A percentile compares a stretch with the other conserved stretches of the same genome.
Conservation (phyloP, 495 filamentous ascomycete species). For the Podospora australis region DNA sequence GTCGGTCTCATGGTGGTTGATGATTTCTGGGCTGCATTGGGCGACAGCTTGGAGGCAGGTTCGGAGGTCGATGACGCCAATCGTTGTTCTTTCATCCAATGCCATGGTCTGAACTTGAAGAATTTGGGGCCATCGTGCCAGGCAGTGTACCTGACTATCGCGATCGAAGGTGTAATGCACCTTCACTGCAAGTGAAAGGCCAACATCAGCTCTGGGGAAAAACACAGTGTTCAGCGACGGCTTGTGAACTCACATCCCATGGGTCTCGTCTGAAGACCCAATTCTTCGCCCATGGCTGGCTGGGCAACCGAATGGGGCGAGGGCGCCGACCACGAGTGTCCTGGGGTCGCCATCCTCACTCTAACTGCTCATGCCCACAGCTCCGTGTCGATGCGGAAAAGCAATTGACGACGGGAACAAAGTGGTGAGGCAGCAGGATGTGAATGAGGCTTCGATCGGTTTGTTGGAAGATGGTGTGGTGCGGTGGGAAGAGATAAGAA, state of each 20-base stretch:
- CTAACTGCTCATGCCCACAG: slow-evolving; percentile 6
- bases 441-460: no score
- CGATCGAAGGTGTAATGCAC: slow-evolving; percentile 95
- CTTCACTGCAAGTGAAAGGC: slow-evolving; percentile 57
- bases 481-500: slow-evolving; percentile 2
- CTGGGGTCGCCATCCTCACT: slow-evolving; percentile 19
- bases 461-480: slow-evolving; percentile 4
- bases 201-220: slow-evolving; percentile 19
- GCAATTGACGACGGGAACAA: slow-evolving; percentile 12
- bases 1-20: slow-evolving; percentile 76
- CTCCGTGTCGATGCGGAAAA: slow-evolving; percentile 8
- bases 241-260: slow-evolving; percentile 51
- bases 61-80: slow-evolving; percentile 86
- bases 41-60: slow-evolving; percentile 84
- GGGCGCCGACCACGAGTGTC: slow-evolving; percentile 21
- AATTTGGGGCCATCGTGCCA: slow-evolving; percentile 80
- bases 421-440: not conserved
- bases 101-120: slow-evolving; percentile 72
- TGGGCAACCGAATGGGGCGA: slow-evolving; percentile 19
- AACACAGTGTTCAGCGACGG: no score
- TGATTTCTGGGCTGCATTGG: slow-evolving; percentile 72
- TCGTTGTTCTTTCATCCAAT: slow-evolving; percentile 62
- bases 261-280: slow-evolving; percentile 39
- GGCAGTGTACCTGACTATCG: slow-evolving; percentile 79
- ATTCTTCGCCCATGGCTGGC: slow-evolving; percentile 45